These are phyloP conservation scores for Mycena vulgaris DNA, from an alignment of 768 basidiomycete genomes.

Conservation along the genomic window DNA sequence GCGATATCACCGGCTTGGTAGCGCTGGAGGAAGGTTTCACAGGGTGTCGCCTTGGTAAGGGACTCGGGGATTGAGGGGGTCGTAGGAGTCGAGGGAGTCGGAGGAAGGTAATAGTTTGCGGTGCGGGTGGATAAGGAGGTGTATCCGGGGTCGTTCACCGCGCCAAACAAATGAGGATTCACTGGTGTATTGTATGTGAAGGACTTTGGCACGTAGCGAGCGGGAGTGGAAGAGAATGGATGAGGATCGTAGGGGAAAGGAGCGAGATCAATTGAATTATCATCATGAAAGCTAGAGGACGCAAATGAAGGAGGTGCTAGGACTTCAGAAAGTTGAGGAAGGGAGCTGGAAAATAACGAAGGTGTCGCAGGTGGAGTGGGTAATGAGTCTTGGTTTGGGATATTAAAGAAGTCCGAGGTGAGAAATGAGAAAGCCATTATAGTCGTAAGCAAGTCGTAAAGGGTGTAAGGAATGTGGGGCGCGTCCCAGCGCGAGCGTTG, in stretches of 20 bases:
- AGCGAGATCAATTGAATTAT: neutral
- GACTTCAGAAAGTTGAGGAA: neutral
- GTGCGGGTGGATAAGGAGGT: neutral
- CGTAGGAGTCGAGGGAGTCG: neutral
- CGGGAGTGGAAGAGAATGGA: neutral
- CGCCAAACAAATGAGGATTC: neutral
- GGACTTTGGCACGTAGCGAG: neutral
- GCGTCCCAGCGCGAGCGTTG: conserved; percentile 7
- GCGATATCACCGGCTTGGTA: neutral
- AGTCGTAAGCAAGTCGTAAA: neutral
- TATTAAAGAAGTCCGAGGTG: neutral
- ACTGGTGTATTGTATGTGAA: conserved; percentile 6
- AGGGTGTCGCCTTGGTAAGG: neutral
- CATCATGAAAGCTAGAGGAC: neutral
- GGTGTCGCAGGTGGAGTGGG: neutral
- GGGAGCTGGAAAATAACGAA: too few relatives aligned
- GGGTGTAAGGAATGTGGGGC: neutral
- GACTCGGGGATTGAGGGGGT: too few relatives aligned
- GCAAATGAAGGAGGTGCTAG: neutral
- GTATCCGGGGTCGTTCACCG: neutral
- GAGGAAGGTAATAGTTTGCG: neutral
- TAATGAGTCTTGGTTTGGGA: neutral
- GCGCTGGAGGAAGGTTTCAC: neutral
- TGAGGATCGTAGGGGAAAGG: neutral
- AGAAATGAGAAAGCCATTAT: conserved; percentile 1